Percentiles rank a stretch among this genome's conserved stretches.
phyloP scores from a whole-genome alignment of 2,329 filamentous ascomycete species.

The Aschersonia sp. region DNA sequence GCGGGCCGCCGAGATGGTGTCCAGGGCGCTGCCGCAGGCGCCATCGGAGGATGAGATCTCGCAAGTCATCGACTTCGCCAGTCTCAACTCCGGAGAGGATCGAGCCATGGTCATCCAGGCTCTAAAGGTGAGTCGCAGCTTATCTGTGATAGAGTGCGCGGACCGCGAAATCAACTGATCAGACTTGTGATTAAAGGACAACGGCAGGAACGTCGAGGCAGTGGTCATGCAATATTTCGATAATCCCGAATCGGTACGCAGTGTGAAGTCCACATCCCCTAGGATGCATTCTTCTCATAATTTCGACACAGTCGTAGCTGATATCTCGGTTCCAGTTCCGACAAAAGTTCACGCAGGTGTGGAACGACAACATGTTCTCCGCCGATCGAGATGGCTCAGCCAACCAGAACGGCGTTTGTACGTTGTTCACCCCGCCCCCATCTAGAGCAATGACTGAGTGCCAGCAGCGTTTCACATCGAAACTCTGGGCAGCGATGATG shows the following conservation, averaged over 20 bases:
- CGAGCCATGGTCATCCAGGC: conserved; percentile 24
- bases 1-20: conserved; percentile 12
- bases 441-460: neutral
- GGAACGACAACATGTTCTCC: conserved; percentile 40
- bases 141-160: neutral
- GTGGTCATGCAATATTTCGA: conserved; percentile 41
- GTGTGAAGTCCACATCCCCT: neutral
- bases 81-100: conserved; percentile 20
- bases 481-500: conserved; percentile 27
- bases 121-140: conserved; percentile 20
- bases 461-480: conserved; percentile 40
- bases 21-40: conserved; percentile 12
- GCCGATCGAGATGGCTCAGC: conserved; percentile 37
- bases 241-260: conserved; percentile 20
- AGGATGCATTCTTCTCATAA: too few species aligned
- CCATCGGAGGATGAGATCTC: conserved; percentile 22
- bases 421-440: conserved; percentile 6
- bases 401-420: conserved; percentile 28
- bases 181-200: conserved; percentile 12
- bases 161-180: conserved; percentile 1
- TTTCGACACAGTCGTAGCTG: neutral
- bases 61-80: conserved; percentile 26
- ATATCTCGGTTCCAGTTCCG: conserved; percentile 22
- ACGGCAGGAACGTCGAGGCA: conserved; percentile 29
- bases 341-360: conserved; percentile 29